Evolutionary conservation across 2,329 filamentous ascomycete genomes (phyloP).

Genomic region (Colletotrichum sp.): DNA sequence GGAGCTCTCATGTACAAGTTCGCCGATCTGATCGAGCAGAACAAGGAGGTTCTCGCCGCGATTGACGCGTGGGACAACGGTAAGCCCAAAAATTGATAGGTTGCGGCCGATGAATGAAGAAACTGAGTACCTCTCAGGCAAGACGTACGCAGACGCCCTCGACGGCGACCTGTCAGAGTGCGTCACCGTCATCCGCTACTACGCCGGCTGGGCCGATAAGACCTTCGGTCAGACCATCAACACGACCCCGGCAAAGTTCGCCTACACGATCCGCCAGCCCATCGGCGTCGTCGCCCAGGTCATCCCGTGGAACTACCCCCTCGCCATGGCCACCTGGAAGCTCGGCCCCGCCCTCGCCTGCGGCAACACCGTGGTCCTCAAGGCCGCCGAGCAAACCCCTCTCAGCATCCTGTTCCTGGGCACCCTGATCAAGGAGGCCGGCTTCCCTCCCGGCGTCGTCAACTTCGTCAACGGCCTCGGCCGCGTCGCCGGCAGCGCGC

Average conservation of each 20-base stretch:
- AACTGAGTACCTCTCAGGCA: slow-evolving; percentile 31
- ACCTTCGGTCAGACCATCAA: slow-evolving; percentile 80
- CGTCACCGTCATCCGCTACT: slow-evolving; percentile 66
- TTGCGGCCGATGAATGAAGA: background rate
- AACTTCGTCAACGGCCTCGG: slow-evolving; percentile 79
- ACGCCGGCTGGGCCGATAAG: slow-evolving; percentile 81
- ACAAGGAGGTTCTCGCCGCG: slow-evolving; percentile 55
- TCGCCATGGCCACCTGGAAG: slow-evolving; percentile 64
- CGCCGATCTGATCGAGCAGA: slow-evolving; percentile 70
- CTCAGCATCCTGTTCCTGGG: slow-evolving; percentile 70
- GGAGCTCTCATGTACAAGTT: slow-evolving; percentile 74
- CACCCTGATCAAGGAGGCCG: slow-evolving; percentile 71
- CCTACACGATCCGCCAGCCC: slow-evolving; percentile 77
- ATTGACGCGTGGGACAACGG: slow-evolving; percentile 77
- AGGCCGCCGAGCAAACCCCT: slow-evolving; percentile 72
- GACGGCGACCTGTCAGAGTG: slow-evolving; percentile 65
- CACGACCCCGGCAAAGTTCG: slow-evolving; percentile 70
- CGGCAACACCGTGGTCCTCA: slow-evolving; percentile 68
- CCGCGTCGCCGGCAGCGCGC: slow-evolving; percentile 68
- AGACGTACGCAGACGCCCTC: slow-evolving; percentile 70
- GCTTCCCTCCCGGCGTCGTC: slow-evolving; percentile 79
- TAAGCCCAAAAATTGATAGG: too few relatives aligned
- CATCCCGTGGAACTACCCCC: slow-evolving; percentile 78
- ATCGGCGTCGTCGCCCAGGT: slow-evolving; percentile 78
- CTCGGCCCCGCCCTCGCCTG: slow-evolving; percentile 73